A percentile compares a stretch with the other conserved stretches of the same genome.
Evolutionary conservation across 257 asterid species (phyloP).

Genomic region (Apocynum venetum): DNA sequence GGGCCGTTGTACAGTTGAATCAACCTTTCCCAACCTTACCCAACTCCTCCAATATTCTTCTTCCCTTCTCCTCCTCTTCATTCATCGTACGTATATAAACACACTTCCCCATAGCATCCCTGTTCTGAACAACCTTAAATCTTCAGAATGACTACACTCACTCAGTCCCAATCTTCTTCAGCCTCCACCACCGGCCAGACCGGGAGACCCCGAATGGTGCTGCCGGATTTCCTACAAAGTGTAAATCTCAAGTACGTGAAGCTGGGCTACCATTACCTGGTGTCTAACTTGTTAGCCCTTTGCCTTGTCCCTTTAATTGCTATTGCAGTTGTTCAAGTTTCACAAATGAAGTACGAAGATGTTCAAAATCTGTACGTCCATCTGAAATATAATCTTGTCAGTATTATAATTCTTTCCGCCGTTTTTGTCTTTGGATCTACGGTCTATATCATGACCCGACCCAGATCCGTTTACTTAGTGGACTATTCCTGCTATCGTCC

Average conservation of each 20-base stretch:
- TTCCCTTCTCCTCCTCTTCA: too few species aligned
- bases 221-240: slow-evolving; percentile 21
- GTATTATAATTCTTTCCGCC: slow-evolving; percentile 9
- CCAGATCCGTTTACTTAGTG: slow-evolving; percentile 41
- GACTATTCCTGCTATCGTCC: slow-evolving; percentile 41
- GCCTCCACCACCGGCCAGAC: background rate
- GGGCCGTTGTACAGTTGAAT: slow-evolving; percentile 24
- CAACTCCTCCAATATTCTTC: background rate
- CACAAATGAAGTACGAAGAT: slow-evolving; percentile 25
- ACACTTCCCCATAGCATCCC: background rate
- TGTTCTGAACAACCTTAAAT: background rate
- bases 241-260: slow-evolving; percentile 27
- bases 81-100: background rate
- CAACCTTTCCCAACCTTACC: slow-evolving; percentile 26
- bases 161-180: background rate
- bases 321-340: slow-evolving; percentile 18
- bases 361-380: slow-evolving; percentile 17
- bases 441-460: slow-evolving; percentile 36
- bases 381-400: slow-evolving; percentile 19
- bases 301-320: slow-evolving; percentile 20
- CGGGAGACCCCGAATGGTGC: background rate
- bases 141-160: background rate
- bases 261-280: slow-evolving; percentile 31
- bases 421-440: slow-evolving; percentile 27
- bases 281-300: slow-evolving; percentile 21